Evolutionary conservation across 371 early-diverging fungal genomes (phyloP), one percentile per base, ranked within the genome.

Genomic region (Neoconidiobolus thromboides): DNA sequence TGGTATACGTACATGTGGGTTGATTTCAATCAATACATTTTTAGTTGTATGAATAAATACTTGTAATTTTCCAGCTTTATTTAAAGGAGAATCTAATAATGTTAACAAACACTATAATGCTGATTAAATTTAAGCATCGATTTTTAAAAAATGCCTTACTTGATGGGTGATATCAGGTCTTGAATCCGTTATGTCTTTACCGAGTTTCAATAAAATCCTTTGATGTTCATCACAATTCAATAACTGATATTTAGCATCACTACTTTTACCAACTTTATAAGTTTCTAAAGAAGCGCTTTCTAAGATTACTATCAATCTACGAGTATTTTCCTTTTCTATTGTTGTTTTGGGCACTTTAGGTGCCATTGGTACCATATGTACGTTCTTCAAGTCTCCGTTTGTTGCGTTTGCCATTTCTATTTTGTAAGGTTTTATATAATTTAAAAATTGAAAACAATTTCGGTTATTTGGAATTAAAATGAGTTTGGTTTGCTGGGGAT

Each of bases 111-210:
- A 96, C 85, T 95, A 65, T 3, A 59, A 15, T 26, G 36, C 55
- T 48, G 15, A 46, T 15, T 53, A 40, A 55, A 54, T 15, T 26
- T 26, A 26, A 6, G 36, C 36, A 47, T 58, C 6, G 26, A 43
- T 7, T 1, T 39, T 6, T 12, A 2, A 36, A 43, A 40, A 60
- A 58, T 36, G 38, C 0, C 52, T 62, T 76, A 85, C 86, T 75
- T 93, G 97, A 71, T 96, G 97, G 10, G 93, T 86, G 61, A 97
- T 97, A 71, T 97, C 98, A 5, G 98, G 98, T 44, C 98, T 76
- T 65, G 82, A 83, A 64, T 86, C 87, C 36, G 91, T 76, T 43
- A 88, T 72, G 64, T 92, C 90, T 56, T 81, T 73, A 56, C 82
- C 81, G 68, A 87, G 73, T 69, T 92, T 92, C 63, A 85, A 85